These are phyloP conservation scores for Ustilago sp. DNA, from an alignment of 1,284 basidiomycete species.

Conservation along the genomic window DNA sequence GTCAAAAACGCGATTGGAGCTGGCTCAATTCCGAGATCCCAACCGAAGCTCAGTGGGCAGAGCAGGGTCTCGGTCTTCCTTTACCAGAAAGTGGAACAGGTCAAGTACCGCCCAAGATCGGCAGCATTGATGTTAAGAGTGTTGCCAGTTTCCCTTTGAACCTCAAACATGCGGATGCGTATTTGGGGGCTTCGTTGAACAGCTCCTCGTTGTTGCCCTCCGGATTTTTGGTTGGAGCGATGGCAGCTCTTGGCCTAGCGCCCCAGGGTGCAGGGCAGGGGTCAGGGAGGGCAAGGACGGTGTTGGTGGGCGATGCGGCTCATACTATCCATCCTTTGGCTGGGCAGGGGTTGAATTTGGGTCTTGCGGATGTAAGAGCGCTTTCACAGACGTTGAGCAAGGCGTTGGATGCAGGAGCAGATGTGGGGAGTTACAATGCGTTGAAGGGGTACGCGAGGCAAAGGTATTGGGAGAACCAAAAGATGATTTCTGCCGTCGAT, in stretches of 20 bases:
- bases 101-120: constrained; percentile 78
- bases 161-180: constrained; percentile 86
- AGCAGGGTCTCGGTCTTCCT: constrained; percentile 31
- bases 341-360: constrained; percentile 94
- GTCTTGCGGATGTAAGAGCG: constrained; percentile 79
- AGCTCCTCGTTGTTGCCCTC: constrained; percentile 37
- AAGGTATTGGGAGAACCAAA: constrained; percentile 66
- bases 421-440: constrained; percentile 61
- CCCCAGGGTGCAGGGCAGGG: constrained; percentile 55
- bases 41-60: constrained; percentile 40
- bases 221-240: constrained; percentile 39
- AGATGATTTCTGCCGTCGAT: constrained; percentile 64
- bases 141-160: constrained; percentile 90
- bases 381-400: constrained; percentile 40
- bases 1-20: constrained; percentile 28
- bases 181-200: constrained; percentile 75
- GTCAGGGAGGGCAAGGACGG: constrained; percentile 76
- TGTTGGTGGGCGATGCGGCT: constrained; percentile 93
- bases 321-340: constrained; percentile 97
- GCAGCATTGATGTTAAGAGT: constrained; percentile 79
- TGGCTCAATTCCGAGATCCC: constrained; percentile 52
- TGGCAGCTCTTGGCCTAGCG: constrained; percentile 50
- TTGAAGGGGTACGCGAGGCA: constrained; percentile 57
- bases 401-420: constrained; percentile 55
- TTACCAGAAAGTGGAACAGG: constrained; percentile 52